These are phyloP conservation scores for Cucumis melo DNA, from an alignment of 306 rosid species.

Conservation along the genomic window DNA sequence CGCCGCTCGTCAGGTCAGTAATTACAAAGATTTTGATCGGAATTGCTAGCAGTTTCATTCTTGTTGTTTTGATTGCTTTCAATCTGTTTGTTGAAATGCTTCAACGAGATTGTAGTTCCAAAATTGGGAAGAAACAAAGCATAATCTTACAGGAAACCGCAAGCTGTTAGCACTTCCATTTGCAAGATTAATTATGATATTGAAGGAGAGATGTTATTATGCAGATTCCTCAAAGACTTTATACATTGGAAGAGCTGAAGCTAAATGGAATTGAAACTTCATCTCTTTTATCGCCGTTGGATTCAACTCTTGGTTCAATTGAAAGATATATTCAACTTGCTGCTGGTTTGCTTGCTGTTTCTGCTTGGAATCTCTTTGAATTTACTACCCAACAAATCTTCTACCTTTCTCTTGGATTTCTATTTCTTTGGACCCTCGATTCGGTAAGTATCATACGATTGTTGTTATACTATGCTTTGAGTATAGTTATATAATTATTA, in stretches of 20 bases:
- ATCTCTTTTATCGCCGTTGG: conserved; percentile 74
- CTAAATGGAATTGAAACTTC: conserved; percentile 65
- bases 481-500: too few relatives aligned
- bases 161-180: too few relatives aligned
- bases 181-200: too few relatives aligned
- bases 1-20: conserved; percentile 64
- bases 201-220: background rate
- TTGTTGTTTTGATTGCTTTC: background rate
- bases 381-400: conserved; percentile 46
- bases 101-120: background rate
- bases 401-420: conserved; percentile 41
- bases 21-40: background rate
- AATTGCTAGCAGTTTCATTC: too few relatives aligned
- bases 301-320: conserved; percentile 73
- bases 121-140: background rate
- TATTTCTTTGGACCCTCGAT: conserved; percentile 76
- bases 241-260: conserved; percentile 85
- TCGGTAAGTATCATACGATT: conserved; percentile 21
- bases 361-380: conserved; percentile 49
- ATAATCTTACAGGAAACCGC: too few relatives aligned
- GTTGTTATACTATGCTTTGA: background rate
- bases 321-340: conserved; percentile 66
- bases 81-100: background rate
- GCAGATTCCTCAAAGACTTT: conserved; percentile 90
- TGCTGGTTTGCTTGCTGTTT: conserved; percentile 44